Evolutionary conservation across 805 yeast genomes (phyloP), one percentile per base, ranked within the genome.

Genomic region (Kluyveromyces siamensis): DNA sequence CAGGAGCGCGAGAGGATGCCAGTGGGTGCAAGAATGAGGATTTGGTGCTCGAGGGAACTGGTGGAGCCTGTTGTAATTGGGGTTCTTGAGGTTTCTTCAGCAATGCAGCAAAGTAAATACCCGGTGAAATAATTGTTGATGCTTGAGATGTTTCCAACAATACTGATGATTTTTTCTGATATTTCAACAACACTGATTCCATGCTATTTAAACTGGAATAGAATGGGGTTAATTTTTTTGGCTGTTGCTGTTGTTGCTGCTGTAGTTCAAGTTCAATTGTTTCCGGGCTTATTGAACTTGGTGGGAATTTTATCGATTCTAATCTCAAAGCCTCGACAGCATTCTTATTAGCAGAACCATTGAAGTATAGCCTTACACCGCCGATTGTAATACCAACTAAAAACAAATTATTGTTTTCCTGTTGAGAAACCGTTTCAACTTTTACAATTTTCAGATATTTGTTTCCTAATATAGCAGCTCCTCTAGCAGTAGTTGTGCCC

Each of bases 361-460:
- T 73, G 48, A 73, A 62, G 52, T 79, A 82, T 25, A 89, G 71
- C 55, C 97, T 77, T 55, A 87, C 85, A n/a, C 97, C 96, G 52
- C 81, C 84, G 44, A 80, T 73, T 0, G 96, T 87, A 14, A 86
- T 74, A 0, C 95, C 95, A 45, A 89, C 81, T 47, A 89, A 68
- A 59, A 80, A 87, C 21, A 87, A 70, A 46, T 82, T 81, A 30
- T 76, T 70, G 40, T 88, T 84, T 63, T 88, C 96, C 18, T 66
- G 62, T 44, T 73, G 79, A 3, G 82, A 66, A 8, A 66, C 66
- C 2, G 48, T 54, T 10, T 86, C 77, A n/a, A 78, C 73, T 51
- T 77, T 78, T 21, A 84, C 79, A 40, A 89, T 75, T 51, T 77
- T 76, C 59, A 84, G 71, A 44, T 68, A 71, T 56, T 81, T 81